These are phyloP conservation scores for Diutina sp. DNA, from an alignment of 1,139 yeast species.

Conservation along the genomic window DNA sequence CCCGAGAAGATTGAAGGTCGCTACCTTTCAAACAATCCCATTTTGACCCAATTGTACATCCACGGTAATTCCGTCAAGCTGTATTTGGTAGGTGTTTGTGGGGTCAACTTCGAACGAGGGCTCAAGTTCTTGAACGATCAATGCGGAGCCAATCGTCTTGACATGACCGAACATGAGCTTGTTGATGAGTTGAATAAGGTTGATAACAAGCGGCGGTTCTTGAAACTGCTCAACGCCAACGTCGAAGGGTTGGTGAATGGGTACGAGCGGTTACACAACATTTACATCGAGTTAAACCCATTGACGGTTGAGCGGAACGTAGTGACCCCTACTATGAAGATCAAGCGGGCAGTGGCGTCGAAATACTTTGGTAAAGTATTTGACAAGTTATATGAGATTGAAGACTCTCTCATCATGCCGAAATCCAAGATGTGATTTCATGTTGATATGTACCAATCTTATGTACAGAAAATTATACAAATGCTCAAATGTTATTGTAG, in stretches of 20 bases:
- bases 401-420: not conserved
- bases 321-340: conserved; percentile 29
- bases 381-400: conserved; percentile 10
- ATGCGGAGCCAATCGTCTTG: not conserved
- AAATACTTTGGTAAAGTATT: conserved; percentile 16
- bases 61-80: conserved; percentile 36
- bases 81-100: conserved; percentile 26
- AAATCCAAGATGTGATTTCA: not conserved
- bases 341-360: conserved; percentile 25
- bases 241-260: conserved; percentile 16
- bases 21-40: conserved; percentile 21
- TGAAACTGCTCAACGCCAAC: conserved; percentile 16
- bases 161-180: conserved; percentile 1
- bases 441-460: not conserved
- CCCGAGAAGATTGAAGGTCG: conserved; percentile 30
- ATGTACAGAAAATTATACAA: not conserved
- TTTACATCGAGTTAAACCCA: conserved; percentile 24
- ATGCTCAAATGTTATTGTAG: not conserved
- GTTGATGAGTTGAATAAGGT: conserved; percentile 12
- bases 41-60: conserved; percentile 21
- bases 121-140: conserved; percentile 15
- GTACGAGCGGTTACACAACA: conserved; percentile 25
- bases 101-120: conserved; percentile 17
- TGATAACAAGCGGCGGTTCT: conserved; percentile 14
- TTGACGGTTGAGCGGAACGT: conserved; percentile 24